Base-by-base conservation (phyloP, 352 stramenopile species). In the Albugo laibachii region DNA sequence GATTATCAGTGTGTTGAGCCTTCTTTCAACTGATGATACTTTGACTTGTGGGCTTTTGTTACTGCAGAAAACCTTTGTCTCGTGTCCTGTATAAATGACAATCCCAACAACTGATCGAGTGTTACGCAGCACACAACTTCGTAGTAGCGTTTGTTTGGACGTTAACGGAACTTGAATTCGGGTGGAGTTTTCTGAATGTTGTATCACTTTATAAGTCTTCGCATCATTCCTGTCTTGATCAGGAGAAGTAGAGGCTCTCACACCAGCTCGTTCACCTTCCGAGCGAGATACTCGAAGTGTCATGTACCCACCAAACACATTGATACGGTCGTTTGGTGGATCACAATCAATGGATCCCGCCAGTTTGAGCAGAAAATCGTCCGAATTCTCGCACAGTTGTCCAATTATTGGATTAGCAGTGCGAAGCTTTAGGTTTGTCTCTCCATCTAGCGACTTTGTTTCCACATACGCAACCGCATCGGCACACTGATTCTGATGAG, bases 51-150 rank as follows among this genome's bases (percentile, higher is more conserved):
- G 68, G 13, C 83, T 67, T 5, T 67, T 81, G 47, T 84, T 84
- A 55, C 71, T 86, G 48, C 73, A 86, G 46, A 83, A 83, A 0
- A 89, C 72, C 45, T 89, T 89, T 2, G 73, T 81, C 49, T 89
- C 76, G 40, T 84, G 76, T 12, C 76, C 76, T 8, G 84, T 95
- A 53, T 95, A 94, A 38, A 96, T 60, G 34, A 93, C 80, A 46
- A 93, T 56, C 0, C 86, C 80, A 21, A 75, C 76, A 2, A 94
- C 60, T 1, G 62, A 81, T 18, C 63, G 62, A 11, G 84, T 95
- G 52, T 94, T 94, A 12, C 82, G 68, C 8, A 96, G 61, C 39
- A 89, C 65, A 45, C 80, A 93, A 21, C 80, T 92, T 10, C 85
- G 77, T 12, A 95, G 56, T 37, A 95, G 56, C 59, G 96, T 84